These are phyloP conservation scores for Solanum ahanhuiri DNA, from an alignment of 257 asterid species.

Conservation along the genomic window DNA sequence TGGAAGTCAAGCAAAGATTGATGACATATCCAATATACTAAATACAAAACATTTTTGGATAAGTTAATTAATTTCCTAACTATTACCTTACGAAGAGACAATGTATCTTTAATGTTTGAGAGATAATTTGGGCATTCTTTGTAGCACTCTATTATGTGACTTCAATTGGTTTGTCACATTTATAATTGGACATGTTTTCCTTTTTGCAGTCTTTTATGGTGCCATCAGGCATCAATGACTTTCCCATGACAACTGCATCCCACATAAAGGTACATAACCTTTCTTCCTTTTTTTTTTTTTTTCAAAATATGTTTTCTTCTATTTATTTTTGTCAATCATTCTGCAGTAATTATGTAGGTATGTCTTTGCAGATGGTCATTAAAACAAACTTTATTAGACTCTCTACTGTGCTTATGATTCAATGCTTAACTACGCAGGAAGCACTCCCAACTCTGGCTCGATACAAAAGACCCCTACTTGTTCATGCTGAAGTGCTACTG, in stretches of 20 bases:
- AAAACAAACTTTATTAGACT: background rate
- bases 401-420: background rate
- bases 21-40: background rate
- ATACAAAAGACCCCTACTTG: constrained; percentile 78
- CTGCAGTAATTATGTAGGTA: background rate
- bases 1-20: background rate
- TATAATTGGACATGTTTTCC: background rate
- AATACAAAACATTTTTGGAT: background rate
- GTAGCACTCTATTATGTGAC: background rate
- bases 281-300: background rate
- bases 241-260: constrained; percentile 82
- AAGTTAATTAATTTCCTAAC: background rate
- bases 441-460: constrained; percentile 75
- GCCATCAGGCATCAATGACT: constrained; percentile 94
- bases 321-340: background rate
- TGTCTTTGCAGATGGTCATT: background rate
- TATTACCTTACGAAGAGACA: background rate
- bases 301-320: background rate
- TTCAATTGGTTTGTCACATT: background rate
- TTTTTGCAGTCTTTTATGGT: constrained; percentile 84
- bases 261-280: constrained; percentile 65
- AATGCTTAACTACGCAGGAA: constrained; percentile 25
- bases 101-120: background rate
- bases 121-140: background rate
- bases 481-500: constrained; percentile 73